Conservation (phyloP, 31 red algal genomes). For the Porphyra umbilicalis region DNA sequence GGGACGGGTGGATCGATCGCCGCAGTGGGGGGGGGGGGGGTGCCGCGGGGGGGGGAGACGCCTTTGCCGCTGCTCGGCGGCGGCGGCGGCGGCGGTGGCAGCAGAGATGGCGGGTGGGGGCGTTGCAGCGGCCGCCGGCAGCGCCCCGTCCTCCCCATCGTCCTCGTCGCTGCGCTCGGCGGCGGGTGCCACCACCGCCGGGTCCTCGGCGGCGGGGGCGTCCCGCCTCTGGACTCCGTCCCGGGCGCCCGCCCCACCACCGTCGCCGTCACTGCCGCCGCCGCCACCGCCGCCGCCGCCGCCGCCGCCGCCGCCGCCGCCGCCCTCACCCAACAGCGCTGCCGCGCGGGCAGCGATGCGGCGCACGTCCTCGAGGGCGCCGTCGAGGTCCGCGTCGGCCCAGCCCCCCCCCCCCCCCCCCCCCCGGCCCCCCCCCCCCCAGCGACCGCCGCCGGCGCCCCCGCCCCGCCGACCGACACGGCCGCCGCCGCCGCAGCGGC, state of each 20-base stretch:
- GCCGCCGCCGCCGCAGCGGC: too few relatives aligned
- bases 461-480: too few relatives aligned
- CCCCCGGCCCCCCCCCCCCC: too few relatives aligned
- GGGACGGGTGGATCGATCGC: background rate
- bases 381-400: background rate
- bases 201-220: background rate
- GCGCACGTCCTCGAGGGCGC: background rate
- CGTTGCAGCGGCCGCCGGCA: too few relatives aligned
- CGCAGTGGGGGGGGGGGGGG: background rate
- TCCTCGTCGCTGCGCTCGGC: background rate
- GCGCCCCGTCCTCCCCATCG: background rate
- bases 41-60: background rate
- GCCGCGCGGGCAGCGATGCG: background rate
- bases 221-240: too few relatives aligned
- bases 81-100: background rate
- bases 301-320: background rate
- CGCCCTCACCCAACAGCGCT: background rate
- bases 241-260: background rate
- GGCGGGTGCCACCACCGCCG: background rate
- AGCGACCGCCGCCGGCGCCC: too few relatives aligned
- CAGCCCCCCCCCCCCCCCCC: too few relatives aligned
- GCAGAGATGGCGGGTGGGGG: background rate
- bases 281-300: background rate
- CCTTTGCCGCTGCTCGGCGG: background rate
- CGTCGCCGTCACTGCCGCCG: background rate